Evolutionary conservation across 345 rosid genomes (phyloP).

Genomic region (Melastoma malabathricum): DNA sequence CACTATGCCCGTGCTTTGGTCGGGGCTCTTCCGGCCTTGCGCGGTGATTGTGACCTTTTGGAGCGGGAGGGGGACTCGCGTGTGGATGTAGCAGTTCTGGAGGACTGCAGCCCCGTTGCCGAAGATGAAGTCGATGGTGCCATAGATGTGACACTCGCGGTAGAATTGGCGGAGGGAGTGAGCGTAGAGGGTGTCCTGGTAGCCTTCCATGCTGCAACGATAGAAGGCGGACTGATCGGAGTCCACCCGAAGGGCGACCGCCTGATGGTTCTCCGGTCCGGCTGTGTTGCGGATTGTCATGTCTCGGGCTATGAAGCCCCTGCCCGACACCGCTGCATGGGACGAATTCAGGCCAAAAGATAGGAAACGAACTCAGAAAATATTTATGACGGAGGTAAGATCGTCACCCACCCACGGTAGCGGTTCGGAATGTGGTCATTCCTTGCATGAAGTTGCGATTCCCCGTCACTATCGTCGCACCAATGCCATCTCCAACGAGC

Average conservation of each 20-base stretch:
- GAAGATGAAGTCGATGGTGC: slow-evolving; percentile 84
- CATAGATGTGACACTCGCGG: slow-evolving; percentile 62
- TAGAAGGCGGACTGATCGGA: slow-evolving; percentile 69
- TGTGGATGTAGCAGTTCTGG: slow-evolving; percentile 58
- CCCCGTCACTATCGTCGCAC: slow-evolving; percentile 53
- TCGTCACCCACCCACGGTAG: slow-evolving; percentile 57
- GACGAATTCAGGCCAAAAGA: too few relatives aligned
- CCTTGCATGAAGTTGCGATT: slow-evolving; percentile 74
- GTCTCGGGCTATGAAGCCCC: slow-evolving; percentile 80
- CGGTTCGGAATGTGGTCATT: slow-evolving; percentile 91
- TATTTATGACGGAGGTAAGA: background rate
- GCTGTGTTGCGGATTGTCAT: slow-evolving; percentile 76
- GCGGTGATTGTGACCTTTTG: slow-evolving; percentile 78
- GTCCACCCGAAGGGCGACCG: slow-evolving; percentile 65
- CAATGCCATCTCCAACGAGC: slow-evolving; percentile 72
- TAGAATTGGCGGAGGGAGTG: slow-evolving; percentile 84
- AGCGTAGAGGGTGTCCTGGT: slow-evolving; percentile 79
- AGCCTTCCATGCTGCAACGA: slow-evolving; percentile 66
- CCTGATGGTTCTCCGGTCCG: slow-evolving; percentile 61
- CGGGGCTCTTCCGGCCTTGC: slow-evolving; percentile 54
- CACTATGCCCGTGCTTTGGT: slow-evolving; percentile 68
- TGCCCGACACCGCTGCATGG: slow-evolving; percentile 67
- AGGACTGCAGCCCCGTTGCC: slow-evolving; percentile 76
- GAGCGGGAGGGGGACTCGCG: slow-evolving; percentile 49
- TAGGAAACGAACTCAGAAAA: background rate